phyloP scores from a whole-genome alignment of 2,329 filamentous ascomycete species.

The Epichloe glyceriae region DNA sequence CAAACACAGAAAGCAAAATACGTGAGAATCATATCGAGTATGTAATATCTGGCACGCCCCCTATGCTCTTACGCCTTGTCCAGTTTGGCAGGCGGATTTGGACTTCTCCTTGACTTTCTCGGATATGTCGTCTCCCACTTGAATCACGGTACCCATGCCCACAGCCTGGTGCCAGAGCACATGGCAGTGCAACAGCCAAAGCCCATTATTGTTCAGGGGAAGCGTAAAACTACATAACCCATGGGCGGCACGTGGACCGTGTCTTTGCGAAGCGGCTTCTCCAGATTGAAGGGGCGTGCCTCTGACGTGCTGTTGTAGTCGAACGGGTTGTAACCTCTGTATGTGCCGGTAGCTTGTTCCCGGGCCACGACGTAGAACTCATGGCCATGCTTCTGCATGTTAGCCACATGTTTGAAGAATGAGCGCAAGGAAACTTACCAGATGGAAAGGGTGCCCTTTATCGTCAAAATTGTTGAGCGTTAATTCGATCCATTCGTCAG shows the following conservation, averaged over 20 bases:
- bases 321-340: slow-evolving; percentile 9
- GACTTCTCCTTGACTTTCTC: not conserved
- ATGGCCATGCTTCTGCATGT: slow-evolving; percentile 10
- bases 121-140: slow-evolving; percentile 5
- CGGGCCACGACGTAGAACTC: slow-evolving; percentile 9
- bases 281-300: slow-evolving; percentile 1
- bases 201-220: slow-evolving; percentile 22
- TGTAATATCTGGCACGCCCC: not conserved
- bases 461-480: slow-evolving; percentile 38
- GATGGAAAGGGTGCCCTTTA: slow-evolving; percentile 34
- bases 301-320: slow-evolving; percentile 1
- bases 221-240: slow-evolving; percentile 23
- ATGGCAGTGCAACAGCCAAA: slow-evolving; percentile 27
- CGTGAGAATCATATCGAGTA: not conserved
- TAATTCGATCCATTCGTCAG: slow-evolving; percentile 30
- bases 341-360: slow-evolving; percentile 1
- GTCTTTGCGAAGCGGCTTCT: slow-evolving; percentile 20
- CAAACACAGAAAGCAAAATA: not conserved
- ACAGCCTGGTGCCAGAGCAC: slow-evolving; percentile 24
- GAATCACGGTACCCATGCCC: slow-evolving; percentile 15
- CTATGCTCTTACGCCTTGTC: not conserved
- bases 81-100: not conserved
- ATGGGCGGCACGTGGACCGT: slow-evolving; percentile 17
- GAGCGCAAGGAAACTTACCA: slow-evolving; percentile 18
- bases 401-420: not conserved